A percentile compares a stretch with the other conserved stretches of the same genome.
These are phyloP conservation scores for Hymenoscyphus repandus DNA, from an alignment of 2,329 filamentous ascomycete genomes.

Conservation along the genomic window DNA sequence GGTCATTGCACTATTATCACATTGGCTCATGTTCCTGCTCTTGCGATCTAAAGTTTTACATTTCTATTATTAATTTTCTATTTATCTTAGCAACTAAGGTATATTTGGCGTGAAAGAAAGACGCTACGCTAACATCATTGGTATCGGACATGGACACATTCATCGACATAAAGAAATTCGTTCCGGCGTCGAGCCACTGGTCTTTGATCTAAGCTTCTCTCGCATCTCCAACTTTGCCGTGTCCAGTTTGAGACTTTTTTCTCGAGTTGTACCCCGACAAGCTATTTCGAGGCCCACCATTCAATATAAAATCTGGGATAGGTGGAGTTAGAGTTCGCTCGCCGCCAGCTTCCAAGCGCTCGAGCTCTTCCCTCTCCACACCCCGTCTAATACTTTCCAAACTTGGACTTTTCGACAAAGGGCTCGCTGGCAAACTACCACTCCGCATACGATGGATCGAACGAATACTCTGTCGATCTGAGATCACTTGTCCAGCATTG, in stretches of 20 bases:
- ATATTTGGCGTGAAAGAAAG: conserved; percentile 24
- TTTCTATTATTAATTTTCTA: conserved; percentile 1
- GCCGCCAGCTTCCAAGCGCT: conserved; percentile 14
- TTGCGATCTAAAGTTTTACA: no score
- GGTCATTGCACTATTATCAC: no score
- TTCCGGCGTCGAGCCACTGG: conserved; percentile 23
- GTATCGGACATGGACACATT: conserved; percentile 25
- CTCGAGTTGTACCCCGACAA: conserved; percentile 39
- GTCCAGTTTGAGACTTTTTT: conserved; percentile 20
- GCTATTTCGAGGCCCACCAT: conserved; percentile 46
- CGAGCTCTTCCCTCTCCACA: conserved; percentile 28
- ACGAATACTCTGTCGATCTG: conserved; percentile 45
- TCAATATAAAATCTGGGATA: conserved; percentile 57
- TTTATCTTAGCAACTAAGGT: conserved; percentile 25
- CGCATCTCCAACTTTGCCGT: conserved; percentile 21
- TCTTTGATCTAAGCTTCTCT: conserved; percentile 16
- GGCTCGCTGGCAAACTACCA: conserved; percentile 47
- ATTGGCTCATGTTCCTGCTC: no score
- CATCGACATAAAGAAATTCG: conserved; percentile 23
- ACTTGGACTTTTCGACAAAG: conserved; percentile 46
- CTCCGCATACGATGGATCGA: conserved; percentile 51
- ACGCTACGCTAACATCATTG: conserved; percentile 29
- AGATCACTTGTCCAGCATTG: conserved; percentile 59
- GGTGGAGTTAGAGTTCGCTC: conserved; percentile 53
- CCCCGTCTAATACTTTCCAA: conserved; percentile 37